Percentiles rank a stretch among this genome's conserved stretches.
phyloP scores from a whole-genome alignment of 2,329 filamentous ascomycete species.

The Fusarium sp. region DNA sequence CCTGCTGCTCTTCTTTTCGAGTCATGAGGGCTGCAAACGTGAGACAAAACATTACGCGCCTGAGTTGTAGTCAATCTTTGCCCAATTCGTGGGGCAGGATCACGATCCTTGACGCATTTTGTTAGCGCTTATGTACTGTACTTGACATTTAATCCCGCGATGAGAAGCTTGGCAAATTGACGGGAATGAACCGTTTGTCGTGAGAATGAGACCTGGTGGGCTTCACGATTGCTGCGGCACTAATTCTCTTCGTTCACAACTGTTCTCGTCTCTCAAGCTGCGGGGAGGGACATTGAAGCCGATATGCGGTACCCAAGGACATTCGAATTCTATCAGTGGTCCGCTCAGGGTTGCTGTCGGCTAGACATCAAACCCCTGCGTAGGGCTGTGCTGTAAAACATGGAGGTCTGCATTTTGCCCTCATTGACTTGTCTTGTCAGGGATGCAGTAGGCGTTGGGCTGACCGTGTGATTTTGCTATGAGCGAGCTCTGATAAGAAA shows the following conservation, averaged over 20 bases:
- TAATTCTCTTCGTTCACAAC: no score
- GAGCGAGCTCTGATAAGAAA: no score
- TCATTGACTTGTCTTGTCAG: background rate
- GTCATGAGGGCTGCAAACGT: no score
- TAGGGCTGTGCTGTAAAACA: background rate
- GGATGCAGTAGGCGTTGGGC: background rate
- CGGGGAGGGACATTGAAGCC: no score
- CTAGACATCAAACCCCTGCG: background rate
- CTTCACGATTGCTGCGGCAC: no score
- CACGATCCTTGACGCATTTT: background rate
- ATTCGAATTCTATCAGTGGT: no score
- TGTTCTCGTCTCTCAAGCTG: no score
- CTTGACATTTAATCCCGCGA: background rate
- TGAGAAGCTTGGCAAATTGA: background rate
- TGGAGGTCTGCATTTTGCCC: background rate
- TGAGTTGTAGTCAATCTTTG: background rate
- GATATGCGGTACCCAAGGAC: no score
- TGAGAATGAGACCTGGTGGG: background rate
- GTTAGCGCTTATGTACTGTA: conserved; percentile 4
- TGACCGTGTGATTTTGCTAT: background rate
- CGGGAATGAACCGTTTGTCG: background rate
- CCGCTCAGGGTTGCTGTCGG: no score
- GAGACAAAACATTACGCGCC: background rate
- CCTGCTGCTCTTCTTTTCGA: no score
- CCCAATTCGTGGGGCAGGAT: background rate